Evolutionary conservation across 768 basidiomycete genomes (phyloP).

Genomic region (Pseudohyphozyma bogoriensis): DNA sequence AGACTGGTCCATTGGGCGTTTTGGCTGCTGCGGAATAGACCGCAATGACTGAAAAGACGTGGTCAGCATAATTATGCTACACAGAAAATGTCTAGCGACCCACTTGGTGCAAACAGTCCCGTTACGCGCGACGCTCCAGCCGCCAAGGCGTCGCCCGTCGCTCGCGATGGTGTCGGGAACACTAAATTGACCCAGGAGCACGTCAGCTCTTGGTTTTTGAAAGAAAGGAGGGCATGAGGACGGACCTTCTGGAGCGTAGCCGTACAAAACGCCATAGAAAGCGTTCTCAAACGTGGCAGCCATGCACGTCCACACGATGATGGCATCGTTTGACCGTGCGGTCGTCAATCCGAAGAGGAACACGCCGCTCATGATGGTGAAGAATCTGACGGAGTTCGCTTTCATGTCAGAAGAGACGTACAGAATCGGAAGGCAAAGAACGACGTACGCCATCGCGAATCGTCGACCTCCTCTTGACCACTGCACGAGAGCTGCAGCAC

Average conservation of each 20-base stretch:
- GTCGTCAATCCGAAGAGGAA: conserved; percentile 1
- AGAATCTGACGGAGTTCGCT: too few species aligned
- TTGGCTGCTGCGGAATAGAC: neutral
- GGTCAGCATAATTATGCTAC: neutral
- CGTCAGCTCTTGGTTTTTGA: too few species aligned
- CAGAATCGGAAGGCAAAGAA: neutral
- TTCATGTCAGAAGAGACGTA: neutral
- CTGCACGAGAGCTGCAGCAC: neutral
- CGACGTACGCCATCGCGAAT: neutral
- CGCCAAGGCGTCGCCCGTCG: neutral
- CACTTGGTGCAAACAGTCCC: neutral
- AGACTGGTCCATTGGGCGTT: neutral
- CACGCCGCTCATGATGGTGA: neutral
- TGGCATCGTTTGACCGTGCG: neutral
- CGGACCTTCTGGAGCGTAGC: neutral
- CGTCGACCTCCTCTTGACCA: neutral
- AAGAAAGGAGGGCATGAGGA: too few species aligned
- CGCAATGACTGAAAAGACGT: neutral
- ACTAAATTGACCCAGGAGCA: too few species aligned
- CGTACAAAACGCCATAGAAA: neutral
- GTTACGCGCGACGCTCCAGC: neutral
- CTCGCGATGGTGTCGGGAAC: neutral
- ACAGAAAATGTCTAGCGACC: neutral
- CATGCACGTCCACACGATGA: neutral
- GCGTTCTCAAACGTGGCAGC: neutral